Base-by-base conservation (phyloP, 2,329 filamentous ascomycete genomes). In the Aspergillus niger region DNA sequence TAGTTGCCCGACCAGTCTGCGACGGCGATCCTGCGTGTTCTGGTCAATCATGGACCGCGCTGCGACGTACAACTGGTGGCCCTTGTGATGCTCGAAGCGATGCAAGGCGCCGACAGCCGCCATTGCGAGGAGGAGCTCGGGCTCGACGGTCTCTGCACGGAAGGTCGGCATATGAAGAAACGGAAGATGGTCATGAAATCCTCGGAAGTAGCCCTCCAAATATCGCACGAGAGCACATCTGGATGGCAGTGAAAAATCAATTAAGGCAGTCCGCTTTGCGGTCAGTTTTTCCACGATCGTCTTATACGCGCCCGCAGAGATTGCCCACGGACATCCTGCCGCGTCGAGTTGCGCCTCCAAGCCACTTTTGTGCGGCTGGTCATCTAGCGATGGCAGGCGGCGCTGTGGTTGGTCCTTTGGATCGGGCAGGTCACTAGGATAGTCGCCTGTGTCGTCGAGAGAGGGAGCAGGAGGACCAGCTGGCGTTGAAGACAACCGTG, bases 151-250 rank as follows among this genome's bases (percentile, higher is more conserved):
- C 1, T 81, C 81, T 0, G 85, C 80, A 1, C 80, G 80, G 51
- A 90, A 79, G 0, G 87, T 90, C 0, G 88, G 85, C 3, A 89
- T 76, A 69, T 91, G 89, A 20, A 91, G 74, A 61, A 91, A 84
- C 0, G 83, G 83, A 38, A 85, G 76, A 57, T 85, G 82, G 26
- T 82, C 78, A 62, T 85, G 80, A 58, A 91, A 89, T 0, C 88
- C 87, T 58, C 81, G 83, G 52, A 89, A 82, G 65, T 89, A 91
- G 1, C 86, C 86, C 62, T 88, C 86, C 26, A 91, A 74, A 64
- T 90, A 91, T 20, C 89, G 78, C 3, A 85, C 85, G 17, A 91
- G 71, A 0, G 88, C 88, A 64, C 89, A 82, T 1, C 87, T 82
- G 5, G 87, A 89, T 0, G 88, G 88, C 38, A 90, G 38, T 10